A percentile compares a stretch with the other conserved stretches of the same genome.
Conservation (phyloP, 2,329 filamentous ascomycete species). For the Helminthosporium solani region DNA sequence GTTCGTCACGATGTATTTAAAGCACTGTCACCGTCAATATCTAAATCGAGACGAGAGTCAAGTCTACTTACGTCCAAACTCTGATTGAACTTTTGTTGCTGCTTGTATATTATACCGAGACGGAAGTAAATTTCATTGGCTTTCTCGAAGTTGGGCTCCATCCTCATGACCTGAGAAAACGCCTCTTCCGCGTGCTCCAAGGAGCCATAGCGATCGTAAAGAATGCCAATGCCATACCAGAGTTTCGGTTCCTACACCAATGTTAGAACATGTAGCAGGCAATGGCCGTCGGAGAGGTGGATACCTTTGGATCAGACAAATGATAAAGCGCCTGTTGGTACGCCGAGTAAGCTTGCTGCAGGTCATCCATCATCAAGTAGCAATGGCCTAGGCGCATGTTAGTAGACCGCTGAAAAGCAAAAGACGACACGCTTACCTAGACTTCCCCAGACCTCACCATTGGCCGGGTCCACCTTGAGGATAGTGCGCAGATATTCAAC, state of each 20-base stretch:
- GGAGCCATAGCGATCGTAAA: conserved; percentile 95
- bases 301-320: conserved; percentile 85
- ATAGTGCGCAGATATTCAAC: conserved; percentile 92
- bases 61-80: conserved; percentile 75
- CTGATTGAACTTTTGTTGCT: conserved; percentile 89
- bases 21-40: conserved; percentile 66
- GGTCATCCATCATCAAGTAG: conserved; percentile 97
- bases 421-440: conserved; percentile 61
- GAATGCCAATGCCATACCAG: conserved; percentile 97
- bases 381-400: conserved; percentile 74
- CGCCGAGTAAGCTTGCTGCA: conserved; percentile 94
- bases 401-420: conserved; percentile 7
- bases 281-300: background rate
- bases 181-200: conserved; percentile 97
- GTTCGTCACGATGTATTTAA: conserved; percentile 94
- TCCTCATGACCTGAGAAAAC: conserved; percentile 98
- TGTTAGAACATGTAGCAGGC: conserved; percentile 5
- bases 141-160: conserved; percentile 97
- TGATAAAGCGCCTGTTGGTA: conserved; percentile 96
- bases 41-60: background rate
- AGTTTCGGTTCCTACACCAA: conserved; percentile 78
- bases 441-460: conserved; percentile 96
- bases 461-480: conserved; percentile 81
- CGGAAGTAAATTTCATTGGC: conserved; percentile 99
- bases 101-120: conserved; percentile 99